A percentile compares a stretch with the other conserved stretches of the same genome.
phyloP scores from a whole-genome alignment of 140 eudicot genomes.

The Flaveria floridana region DNA sequence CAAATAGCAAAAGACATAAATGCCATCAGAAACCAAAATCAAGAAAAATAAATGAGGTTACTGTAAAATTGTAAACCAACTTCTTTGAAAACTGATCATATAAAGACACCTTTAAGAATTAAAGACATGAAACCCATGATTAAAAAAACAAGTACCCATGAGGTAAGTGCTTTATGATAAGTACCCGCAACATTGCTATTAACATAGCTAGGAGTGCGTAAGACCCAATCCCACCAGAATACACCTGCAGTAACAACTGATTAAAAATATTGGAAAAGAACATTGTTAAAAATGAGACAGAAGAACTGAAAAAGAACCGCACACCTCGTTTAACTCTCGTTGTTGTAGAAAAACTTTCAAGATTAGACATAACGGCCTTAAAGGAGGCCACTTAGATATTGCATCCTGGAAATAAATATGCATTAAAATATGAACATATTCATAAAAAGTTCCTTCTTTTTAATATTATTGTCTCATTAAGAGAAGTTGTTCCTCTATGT shows the following conservation, averaged over 20 bases:
- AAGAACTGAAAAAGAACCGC: background rate
- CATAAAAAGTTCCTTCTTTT: background rate
- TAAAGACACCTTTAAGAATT: background rate
- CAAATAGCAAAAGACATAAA: conserved; percentile 10
- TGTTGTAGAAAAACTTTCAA: conserved; percentile 92
- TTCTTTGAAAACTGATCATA: background rate
- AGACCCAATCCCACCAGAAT: conserved; percentile 97
- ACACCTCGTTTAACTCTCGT: conserved; percentile 89
- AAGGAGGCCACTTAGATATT: conserved; percentile 74
- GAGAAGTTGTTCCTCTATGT: background rate
- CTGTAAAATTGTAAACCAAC: background rate
- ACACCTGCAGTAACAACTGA: conserved; percentile 52
- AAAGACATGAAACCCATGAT: conserved; percentile 6
- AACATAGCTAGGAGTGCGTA: conserved; percentile 94
- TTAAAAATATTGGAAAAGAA: background rate
- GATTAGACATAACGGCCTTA: conserved; percentile 84
- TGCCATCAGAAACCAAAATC: background rate
- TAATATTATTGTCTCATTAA: background rate
- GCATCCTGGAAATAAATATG: conserved; percentile 51
- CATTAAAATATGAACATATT: conserved; percentile 3
- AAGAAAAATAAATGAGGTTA: background rate
- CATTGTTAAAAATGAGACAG: background rate
- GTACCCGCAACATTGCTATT: conserved; percentile 95
- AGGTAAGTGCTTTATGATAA: conserved; percentile 35
- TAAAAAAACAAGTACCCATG: conserved; percentile 30